These are phyloP conservation scores for Excoecaria agallocha DNA, from an alignment of 345 rosid genomes.

Conservation along the genomic window DNA sequence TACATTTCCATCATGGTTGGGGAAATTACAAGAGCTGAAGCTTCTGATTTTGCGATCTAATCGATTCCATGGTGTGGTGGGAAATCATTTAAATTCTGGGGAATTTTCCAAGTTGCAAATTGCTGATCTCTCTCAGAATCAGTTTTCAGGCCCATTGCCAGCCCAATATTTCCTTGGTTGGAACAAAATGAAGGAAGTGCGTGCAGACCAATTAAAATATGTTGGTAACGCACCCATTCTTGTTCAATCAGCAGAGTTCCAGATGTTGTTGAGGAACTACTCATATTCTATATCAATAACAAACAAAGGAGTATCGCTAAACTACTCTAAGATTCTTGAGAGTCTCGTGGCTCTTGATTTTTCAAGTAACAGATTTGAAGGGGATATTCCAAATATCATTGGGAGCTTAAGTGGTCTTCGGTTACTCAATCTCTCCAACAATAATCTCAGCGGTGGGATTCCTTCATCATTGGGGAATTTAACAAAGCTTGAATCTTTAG, in stretches of 20 bases:
- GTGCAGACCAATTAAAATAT: no score
- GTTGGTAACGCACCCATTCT: no score
- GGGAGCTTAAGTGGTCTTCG: neutral
- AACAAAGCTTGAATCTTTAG: neutral
- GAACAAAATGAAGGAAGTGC: no score
- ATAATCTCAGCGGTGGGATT: neutral
- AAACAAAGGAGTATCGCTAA: neutral
- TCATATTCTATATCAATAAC: neutral
- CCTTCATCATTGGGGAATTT: neutral
- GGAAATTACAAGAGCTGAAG: neutral
- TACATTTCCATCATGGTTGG: conserved; percentile 16
- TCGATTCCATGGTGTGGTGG: neutral
- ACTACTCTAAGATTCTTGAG: neutral
- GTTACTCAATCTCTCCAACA: neutral
- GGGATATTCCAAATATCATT: neutral
- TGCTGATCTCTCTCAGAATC: no score
- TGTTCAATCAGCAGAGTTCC: no score
- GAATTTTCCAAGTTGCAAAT: no score
- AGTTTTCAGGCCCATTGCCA: no score
- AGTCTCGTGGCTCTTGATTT: neutral
- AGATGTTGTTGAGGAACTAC: neutral
- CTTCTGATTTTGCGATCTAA: conserved; percentile 12
- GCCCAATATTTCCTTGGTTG: no score
- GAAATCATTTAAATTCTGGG: no score
- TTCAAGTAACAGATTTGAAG: conserved; percentile 5